Conservation (phyloP, 352 stramenopile genomes). For the Pythium brassicae region DNA sequence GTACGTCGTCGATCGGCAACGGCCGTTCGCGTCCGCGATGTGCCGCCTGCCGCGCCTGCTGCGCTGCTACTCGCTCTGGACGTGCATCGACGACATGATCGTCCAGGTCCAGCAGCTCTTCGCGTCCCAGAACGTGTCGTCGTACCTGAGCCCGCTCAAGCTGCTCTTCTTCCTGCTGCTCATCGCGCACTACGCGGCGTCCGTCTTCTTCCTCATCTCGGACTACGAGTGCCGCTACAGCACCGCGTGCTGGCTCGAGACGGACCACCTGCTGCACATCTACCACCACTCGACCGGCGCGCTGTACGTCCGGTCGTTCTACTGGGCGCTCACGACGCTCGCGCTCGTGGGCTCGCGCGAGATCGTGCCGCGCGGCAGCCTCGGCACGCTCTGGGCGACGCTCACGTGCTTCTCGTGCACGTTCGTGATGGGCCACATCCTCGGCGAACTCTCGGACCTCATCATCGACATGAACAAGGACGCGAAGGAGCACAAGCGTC, state of each 20-base stretch:
- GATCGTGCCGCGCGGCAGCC: constrained; percentile 34
- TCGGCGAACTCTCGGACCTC: constrained; percentile 68
- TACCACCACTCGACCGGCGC: constrained; percentile 44
- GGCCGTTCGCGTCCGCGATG: constrained; percentile 20
- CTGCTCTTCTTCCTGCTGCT: constrained; percentile 68
- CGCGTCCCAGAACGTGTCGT: constrained; percentile 59
- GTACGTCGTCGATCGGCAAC: constrained; percentile 32
- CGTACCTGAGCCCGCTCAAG: constrained; percentile 64
- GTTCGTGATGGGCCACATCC: constrained; percentile 72
- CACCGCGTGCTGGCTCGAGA: constrained; percentile 47
- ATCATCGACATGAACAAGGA: constrained; percentile 77
- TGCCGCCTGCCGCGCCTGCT: constrained; percentile 56
- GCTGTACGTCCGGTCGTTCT: constrained; percentile 66
- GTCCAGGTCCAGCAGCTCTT: constrained; percentile 68
- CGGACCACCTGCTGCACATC: constrained; percentile 54
- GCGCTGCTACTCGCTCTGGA: constrained; percentile 44
- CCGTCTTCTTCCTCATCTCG: constrained; percentile 68
- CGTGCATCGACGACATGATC: constrained; percentile 59
- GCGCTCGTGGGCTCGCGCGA: constrained; percentile 56
- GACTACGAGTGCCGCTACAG: constrained; percentile 44
- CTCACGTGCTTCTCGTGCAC: constrained; percentile 60
- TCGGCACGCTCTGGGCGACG: constrained; percentile 53
- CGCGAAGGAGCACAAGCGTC: constrained; percentile 59
- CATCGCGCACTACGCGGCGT: constrained; percentile 54
- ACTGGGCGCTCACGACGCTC: constrained; percentile 68